Conservation (phyloP, 2,329 filamentous ascomycete genomes). For the Lecanicillium sp. region DNA sequence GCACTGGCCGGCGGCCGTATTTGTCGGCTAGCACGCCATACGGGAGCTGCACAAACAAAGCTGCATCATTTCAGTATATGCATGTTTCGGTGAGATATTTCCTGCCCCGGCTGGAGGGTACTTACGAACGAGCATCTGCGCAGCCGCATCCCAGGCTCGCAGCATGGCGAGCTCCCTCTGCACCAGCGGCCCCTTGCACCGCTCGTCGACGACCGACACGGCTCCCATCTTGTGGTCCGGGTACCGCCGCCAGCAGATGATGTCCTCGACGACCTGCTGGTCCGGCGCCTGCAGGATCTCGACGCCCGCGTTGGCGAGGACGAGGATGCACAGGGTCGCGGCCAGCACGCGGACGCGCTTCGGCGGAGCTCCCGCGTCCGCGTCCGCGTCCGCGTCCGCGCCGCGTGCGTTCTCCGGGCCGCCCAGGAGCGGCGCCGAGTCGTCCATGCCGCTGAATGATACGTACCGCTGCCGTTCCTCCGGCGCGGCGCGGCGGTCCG, state of each 20-base stretch:
- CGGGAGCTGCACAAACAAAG: slow-evolving; percentile 37
- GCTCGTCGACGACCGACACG: slow-evolving; percentile 29
- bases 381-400: too few species aligned
- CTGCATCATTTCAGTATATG: slow-evolving; percentile 18
- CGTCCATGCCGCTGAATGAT: too few species aligned
- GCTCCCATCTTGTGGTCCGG: slow-evolving; percentile 31
- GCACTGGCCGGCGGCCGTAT: slow-evolving; percentile 37
- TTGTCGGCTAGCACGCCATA: slow-evolving; percentile 42
- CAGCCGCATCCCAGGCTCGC: slow-evolving; percentile 39
- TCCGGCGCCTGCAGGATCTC: slow-evolving; percentile 20
- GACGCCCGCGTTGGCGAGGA: background rate
- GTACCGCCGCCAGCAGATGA: slow-evolving; percentile 46
- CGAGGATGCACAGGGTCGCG: background rate
- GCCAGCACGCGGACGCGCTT: background rate
- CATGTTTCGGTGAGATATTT: background rate
- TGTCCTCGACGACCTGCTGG: slow-evolving; percentile 45
- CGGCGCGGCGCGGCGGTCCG: too few species aligned
- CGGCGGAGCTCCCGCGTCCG: background rate
- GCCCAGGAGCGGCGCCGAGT: too few species aligned
- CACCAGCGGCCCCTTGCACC: slow-evolving; percentile 44
- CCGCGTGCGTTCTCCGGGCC: too few species aligned
- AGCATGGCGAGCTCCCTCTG: slow-evolving; percentile 47
- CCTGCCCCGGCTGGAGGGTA: slow-evolving; percentile 3
- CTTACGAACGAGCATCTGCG: slow-evolving; percentile 41
- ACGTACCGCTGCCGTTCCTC: too few species aligned